phyloP scores from a whole-genome alignment of 2,329 filamentous ascomycete species.

The Parascedosporium putredinis region DNA sequence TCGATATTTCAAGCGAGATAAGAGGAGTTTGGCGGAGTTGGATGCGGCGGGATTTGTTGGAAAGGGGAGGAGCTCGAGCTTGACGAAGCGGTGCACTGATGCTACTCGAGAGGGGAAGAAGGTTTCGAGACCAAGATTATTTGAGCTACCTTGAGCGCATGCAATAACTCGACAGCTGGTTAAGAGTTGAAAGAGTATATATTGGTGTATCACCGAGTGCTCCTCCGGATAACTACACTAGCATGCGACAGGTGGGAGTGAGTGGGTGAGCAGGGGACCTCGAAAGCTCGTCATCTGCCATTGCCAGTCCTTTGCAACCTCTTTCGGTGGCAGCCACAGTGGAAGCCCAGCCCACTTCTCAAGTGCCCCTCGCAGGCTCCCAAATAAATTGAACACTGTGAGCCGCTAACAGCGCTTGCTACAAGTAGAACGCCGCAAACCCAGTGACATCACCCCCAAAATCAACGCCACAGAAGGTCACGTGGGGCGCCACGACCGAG shows the following conservation, averaged over 20 bases:
- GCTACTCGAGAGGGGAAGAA: background rate
- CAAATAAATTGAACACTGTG: background rate
- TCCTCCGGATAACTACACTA: background rate
- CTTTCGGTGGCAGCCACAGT: conserved; percentile 6
- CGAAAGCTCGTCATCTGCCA: conserved; percentile 7
- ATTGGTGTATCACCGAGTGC: conserved; percentile 1
- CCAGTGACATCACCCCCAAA: conserved; percentile 4
- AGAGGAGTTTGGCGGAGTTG: too few species aligned
- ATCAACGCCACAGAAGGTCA: conserved; percentile 1
- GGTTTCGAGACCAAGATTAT: background rate
- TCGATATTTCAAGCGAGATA: conserved; percentile 10
- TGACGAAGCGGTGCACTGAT: background rate
- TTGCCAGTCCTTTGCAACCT: too few species aligned
- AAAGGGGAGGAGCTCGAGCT: background rate
- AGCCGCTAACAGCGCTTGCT: background rate
- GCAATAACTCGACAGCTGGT: too few species aligned
- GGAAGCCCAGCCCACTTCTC: background rate
- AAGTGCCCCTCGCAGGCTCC: background rate
- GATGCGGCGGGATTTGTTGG: background rate
- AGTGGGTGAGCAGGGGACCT: background rate
- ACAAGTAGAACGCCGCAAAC: background rate
- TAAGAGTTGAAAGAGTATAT: too few species aligned
- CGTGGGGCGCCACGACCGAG: too few species aligned
- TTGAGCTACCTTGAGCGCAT: too few species aligned
- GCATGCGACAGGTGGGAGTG: background rate